These are phyloP conservation scores for Phoma sp. DNA, from an alignment of 2,329 filamentous ascomycete genomes.

Conservation along the genomic window DNA sequence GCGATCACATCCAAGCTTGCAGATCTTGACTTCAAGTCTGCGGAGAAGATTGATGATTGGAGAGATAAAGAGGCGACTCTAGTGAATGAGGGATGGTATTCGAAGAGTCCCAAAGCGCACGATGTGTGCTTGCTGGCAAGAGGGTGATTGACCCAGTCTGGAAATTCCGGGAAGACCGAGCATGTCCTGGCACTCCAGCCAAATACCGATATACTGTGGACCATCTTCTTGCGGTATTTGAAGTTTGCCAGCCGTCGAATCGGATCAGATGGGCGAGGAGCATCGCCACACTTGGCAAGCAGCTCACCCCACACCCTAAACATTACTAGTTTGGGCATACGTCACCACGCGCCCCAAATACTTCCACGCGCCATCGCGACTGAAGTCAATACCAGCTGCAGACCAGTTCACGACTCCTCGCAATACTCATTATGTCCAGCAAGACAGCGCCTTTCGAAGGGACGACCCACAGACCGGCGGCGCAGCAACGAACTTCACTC, in stretches of 20 bases:
- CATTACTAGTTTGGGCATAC: conserved; percentile 9
- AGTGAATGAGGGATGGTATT: conserved; percentile 50
- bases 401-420: neutral
- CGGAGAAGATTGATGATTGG: conserved; percentile 52
- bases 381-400: neutral
- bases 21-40: conserved; percentile 55
- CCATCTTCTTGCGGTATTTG: no score
- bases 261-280: conserved; percentile 4
- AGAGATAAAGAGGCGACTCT: conserved; percentile 48
- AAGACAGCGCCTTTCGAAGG: conserved; percentile 15
- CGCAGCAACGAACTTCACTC: conserved; percentile 7
- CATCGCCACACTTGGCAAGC: conserved; percentile 11
- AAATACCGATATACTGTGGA: neutral
- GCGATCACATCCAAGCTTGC: conserved; percentile 51
- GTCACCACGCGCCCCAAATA: conserved; percentile 6
- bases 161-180: no score
- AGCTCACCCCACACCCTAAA: conserved; percentile 8
- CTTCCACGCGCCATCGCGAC: neutral
- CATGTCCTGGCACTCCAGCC: no score
- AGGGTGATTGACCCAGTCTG: neutral
- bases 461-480: conserved; percentile 8
- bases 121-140: conserved; percentile 9
- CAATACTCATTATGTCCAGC: conserved; percentile 1
- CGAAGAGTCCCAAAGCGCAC: conserved; percentile 5
- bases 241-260: neutral